Evolutionary conservation across 345 rosid species (phyloP).

Genomic region (Pelargonium nanum): DNA sequence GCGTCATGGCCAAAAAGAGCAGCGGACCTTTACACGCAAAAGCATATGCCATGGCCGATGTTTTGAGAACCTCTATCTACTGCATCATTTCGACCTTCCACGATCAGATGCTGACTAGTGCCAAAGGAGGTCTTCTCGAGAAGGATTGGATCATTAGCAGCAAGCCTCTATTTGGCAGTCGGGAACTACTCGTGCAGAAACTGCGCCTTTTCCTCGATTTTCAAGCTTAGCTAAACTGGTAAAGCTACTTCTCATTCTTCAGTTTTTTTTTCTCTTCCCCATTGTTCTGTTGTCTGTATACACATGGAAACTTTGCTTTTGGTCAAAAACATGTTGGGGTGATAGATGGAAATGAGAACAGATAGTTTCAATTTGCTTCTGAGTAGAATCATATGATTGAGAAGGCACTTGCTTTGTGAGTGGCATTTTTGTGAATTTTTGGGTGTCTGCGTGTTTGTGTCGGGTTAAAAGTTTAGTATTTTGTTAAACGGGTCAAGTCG

Average conservation of each 20-base stretch:
- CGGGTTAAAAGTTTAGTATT: not conserved
- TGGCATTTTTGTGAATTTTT: no score
- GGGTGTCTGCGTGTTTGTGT: no score
- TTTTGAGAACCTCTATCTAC: slow-evolving; percentile 63
- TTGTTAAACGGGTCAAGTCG: no score
- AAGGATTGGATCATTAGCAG: slow-evolving; percentile 56
- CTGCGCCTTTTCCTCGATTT: slow-evolving; percentile 63
- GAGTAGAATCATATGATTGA: not conserved
- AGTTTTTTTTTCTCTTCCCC: no score
- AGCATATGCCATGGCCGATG: slow-evolving; percentile 69
- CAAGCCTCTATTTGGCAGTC: slow-evolving; percentile 56
- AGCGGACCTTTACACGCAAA: slow-evolving; percentile 37
- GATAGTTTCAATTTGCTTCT: not conserved
- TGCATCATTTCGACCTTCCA: slow-evolving; percentile 61
- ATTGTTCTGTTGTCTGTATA: not conserved
- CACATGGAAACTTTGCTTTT: not conserved
- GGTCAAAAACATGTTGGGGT: not conserved
- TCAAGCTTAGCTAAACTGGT: slow-evolving; percentile 40
- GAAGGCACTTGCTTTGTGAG: not conserved
- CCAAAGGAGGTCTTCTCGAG: slow-evolving; percentile 54
- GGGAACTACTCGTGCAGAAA: slow-evolving; percentile 58
- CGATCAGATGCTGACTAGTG: slow-evolving; percentile 55
- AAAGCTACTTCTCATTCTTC: no score
- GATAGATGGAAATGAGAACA: not conserved
- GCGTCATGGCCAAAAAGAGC: slow-evolving; percentile 32